Evolutionary conservation across 192 early-diverging fungal species (phyloP).

Genomic region (Rhizoclosmatium sp.): DNA sequence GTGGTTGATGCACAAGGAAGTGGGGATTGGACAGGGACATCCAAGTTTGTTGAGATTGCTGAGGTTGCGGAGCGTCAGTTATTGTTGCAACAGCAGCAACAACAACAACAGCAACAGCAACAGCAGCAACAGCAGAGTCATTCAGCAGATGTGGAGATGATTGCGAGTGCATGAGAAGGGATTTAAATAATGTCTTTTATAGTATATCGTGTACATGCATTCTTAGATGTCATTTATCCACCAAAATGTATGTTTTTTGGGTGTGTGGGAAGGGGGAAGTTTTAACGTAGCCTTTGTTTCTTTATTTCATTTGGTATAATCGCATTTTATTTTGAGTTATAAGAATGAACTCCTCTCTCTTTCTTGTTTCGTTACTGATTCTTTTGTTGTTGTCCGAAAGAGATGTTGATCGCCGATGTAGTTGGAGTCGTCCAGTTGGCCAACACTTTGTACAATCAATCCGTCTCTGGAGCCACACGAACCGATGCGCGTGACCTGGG

Average conservation of each 20-base stretch:
- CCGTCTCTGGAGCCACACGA: too few relatives aligned
- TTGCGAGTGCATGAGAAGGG: background rate
- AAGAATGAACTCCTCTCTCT: background rate
- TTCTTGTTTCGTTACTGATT: background rate
- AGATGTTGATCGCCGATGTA: background rate
- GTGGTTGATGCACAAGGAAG: background rate
- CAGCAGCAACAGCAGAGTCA: background rate
- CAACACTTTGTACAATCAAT: background rate
- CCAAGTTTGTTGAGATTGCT: constrained; percentile 20
- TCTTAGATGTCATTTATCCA: too few relatives aligned
- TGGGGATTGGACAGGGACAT: constrained; percentile 34
- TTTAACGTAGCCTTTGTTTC: too few relatives aligned
- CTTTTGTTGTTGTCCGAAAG: too few relatives aligned
- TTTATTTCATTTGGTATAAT: too few relatives aligned
- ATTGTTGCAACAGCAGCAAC: background rate
- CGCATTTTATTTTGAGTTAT: background rate
- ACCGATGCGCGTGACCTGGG: too few relatives aligned
- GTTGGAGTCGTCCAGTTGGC: background rate
- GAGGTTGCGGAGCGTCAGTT: constrained; percentile 20
- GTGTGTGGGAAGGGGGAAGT: too few relatives aligned
- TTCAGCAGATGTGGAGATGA: background rate
- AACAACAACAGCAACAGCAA: constrained; percentile 7
- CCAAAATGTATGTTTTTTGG: too few relatives aligned
- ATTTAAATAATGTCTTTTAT: background rate
- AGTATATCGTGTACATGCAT: background rate